Evolutionary conservation across 768 basidiomycete species (phyloP).

Genomic region (Podaxis pistillaris): DNA sequence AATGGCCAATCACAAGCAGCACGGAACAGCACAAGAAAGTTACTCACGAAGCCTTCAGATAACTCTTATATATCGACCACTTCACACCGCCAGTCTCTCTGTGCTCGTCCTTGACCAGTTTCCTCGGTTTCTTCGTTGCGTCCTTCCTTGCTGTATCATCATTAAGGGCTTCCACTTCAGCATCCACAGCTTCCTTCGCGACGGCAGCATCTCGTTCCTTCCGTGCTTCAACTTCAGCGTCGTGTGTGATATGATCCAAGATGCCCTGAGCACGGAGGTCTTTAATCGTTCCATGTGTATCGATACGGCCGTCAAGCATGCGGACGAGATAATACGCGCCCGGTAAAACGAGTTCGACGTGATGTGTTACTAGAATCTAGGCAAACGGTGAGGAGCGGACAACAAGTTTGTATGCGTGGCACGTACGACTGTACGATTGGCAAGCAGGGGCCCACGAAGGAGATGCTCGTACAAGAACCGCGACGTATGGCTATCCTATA

Average conservation of each 20-base stretch:
- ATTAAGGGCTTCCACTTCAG: not conserved
- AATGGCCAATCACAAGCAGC: not conserved
- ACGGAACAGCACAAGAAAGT: not conserved
- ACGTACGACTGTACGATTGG: constrained; percentile 32
- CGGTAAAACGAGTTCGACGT: constrained; percentile 79
- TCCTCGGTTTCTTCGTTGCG: constrained; percentile 60
- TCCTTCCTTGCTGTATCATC: constrained; percentile 22
- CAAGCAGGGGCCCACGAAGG: constrained; percentile 30
- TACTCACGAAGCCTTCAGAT: constrained; percentile 70
- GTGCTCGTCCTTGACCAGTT: constrained; percentile 80
- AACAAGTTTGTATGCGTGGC: not conserved
- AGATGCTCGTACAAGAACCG: constrained; percentile 31
- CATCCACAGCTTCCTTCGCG: constrained; percentile 19
- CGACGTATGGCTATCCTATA: constrained; percentile 33
- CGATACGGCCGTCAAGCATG: constrained; percentile 80
- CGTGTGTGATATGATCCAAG: constrained; percentile 38
- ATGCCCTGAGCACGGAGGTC: constrained; percentile 38
- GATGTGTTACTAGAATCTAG: constrained; percentile 76
- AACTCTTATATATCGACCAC: constrained; percentile 67
- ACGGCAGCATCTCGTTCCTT: not conserved
- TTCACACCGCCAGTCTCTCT: constrained; percentile 80
- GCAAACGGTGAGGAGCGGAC: not conserved
- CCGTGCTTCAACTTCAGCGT: constrained; percentile 47
- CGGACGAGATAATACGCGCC: constrained; percentile 71
- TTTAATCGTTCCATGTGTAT: constrained; percentile 65